Conservation (phyloP, 176 grass and related monocot species). For the Secale cereale region DNA sequence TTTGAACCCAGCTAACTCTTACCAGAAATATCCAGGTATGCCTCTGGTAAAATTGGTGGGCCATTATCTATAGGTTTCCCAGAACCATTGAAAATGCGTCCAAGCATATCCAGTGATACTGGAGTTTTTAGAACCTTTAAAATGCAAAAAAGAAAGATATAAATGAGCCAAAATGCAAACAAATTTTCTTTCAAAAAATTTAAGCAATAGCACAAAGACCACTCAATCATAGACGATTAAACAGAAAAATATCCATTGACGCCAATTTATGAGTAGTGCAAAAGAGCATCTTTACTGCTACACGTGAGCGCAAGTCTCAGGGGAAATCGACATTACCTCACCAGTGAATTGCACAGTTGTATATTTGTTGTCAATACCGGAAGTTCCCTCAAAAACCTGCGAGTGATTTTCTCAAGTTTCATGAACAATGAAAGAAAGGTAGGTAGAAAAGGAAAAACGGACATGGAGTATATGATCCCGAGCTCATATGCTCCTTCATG, state of each 20-base stretch:
- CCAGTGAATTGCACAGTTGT: constrained; percentile 82
- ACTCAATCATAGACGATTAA: not conserved
- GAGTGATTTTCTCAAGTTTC: constrained; percentile 15
- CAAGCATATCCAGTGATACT: constrained; percentile 77
- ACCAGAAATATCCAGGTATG: constrained; percentile 61
- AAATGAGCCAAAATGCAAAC: not conserved
- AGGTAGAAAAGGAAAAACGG: not conserved
- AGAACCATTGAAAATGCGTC: constrained; percentile 75
- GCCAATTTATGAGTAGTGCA: not conserved
- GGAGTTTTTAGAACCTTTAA: constrained; percentile 53
- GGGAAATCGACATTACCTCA: constrained; percentile 36
- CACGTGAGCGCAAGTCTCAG: not conserved
- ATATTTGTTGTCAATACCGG: constrained; percentile 79
- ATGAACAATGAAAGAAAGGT: not conserved
- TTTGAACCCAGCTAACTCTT: not conserved
- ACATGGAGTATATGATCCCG: no score
- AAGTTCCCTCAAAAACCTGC: constrained; percentile 78
- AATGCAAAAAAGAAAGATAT: not conserved
- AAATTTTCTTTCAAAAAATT: not conserved
- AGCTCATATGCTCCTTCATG: no score
- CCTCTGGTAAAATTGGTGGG: constrained; percentile 62
- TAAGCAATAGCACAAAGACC: not conserved
- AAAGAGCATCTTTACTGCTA: not conserved
- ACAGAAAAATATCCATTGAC: not conserved
- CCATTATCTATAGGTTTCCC: constrained; percentile 73